Conservation (phyloP, 2,329 filamentous ascomycete genomes). For the Acrodontium crateriforme region DNA sequence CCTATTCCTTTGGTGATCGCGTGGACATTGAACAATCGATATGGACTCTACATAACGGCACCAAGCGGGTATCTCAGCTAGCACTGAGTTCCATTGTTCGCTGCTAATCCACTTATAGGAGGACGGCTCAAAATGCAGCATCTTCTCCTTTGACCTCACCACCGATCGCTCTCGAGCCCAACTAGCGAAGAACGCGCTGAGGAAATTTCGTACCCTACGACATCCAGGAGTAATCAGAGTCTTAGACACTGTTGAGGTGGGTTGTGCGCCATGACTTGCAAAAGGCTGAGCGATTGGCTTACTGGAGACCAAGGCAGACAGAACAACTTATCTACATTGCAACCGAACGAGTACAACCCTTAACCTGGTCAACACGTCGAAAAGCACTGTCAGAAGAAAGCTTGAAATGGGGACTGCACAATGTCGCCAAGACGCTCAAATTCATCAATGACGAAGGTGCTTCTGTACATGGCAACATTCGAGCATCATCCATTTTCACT, state of each 20-base stretch:
- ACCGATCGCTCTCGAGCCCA: slow-evolving; percentile 43
- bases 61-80: slow-evolving; percentile 61
- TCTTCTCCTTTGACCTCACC: slow-evolving; percentile 42
- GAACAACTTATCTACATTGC: slow-evolving; percentile 94
- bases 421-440: slow-evolving; percentile 77
- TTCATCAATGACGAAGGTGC: slow-evolving; percentile 91
- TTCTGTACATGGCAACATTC: slow-evolving; percentile 79
- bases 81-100: no score
- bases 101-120: slow-evolving; percentile 44
- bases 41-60: slow-evolving; percentile 93
- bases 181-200: slow-evolving; percentile 82
- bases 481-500: slow-evolving; percentile 77
- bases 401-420: slow-evolving; percentile 89
- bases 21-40: slow-evolving; percentile 88
- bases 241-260: slow-evolving; percentile 82
- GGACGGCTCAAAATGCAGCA: slow-evolving; percentile 85
- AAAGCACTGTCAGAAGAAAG: slow-evolving; percentile 84
- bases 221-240: slow-evolving; percentile 94
- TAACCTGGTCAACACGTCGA: slow-evolving; percentile 80
- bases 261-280: slow-evolving; percentile 7
- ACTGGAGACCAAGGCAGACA: slow-evolving; percentile 45
- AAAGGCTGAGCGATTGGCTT: slow-evolving; percentile 10
- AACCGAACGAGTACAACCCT: slow-evolving; percentile 74
- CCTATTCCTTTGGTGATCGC: slow-evolving; percentile 82
- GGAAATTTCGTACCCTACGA: slow-evolving; percentile 81